Conservation (phyloP, 441 rosid genomes). For the Arabidopsis hybrid region DNA sequence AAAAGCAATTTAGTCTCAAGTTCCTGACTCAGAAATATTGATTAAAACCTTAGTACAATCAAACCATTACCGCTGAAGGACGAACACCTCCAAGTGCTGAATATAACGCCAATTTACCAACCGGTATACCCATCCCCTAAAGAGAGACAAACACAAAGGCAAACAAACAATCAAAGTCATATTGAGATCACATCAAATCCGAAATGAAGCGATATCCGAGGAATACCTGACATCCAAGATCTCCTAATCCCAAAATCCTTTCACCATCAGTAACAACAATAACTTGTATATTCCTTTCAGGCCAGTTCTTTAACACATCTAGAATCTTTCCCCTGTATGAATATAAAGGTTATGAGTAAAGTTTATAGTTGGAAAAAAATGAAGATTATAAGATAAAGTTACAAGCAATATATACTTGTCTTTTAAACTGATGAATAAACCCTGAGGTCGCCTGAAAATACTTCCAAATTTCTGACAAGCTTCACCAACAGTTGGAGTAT, state of each 20-base stretch:
- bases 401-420: constrained; percentile 55
- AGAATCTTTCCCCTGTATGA: constrained; percentile 66
- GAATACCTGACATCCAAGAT: constrained; percentile 91
- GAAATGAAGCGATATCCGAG: background rate
- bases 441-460: constrained; percentile 86
- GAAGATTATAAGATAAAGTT: background rate
- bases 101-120: constrained; percentile 86
- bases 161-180: background rate
- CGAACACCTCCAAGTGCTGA: constrained; percentile 93
- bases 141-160: background rate
- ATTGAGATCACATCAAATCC: constrained; percentile 9
- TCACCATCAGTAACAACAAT: constrained; percentile 96
- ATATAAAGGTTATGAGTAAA: constrained; percentile 1
- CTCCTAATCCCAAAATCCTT: constrained; percentile 90
- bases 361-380: background rate
- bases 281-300: constrained; percentile 79
- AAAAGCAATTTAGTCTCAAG: background rate
- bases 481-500: constrained; percentile 95
- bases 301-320: constrained; percentile 92
- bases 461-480: constrained; percentile 89
- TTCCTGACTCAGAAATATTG: background rate
- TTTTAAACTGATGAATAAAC: constrained; percentile 80
- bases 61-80: constrained; percentile 70
- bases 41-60: background rate
- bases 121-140: constrained; percentile 91